These are phyloP conservation scores for Paramecium primaurelia DNA, from an alignment of 73 alveolate species.

Conservation along the genomic window DNA sequence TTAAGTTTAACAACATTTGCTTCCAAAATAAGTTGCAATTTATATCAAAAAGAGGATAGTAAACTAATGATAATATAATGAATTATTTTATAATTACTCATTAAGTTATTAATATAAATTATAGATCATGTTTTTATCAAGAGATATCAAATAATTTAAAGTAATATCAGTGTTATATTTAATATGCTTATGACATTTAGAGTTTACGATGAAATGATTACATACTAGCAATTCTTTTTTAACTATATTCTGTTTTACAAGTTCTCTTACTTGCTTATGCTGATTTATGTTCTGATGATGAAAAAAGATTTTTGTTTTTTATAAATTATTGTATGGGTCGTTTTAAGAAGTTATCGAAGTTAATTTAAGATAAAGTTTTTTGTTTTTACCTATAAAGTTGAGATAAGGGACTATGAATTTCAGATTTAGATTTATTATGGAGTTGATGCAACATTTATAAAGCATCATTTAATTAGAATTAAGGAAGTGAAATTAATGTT, in stretches of 20 bases:
- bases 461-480: neutral
- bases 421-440: neutral
- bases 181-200: neutral
- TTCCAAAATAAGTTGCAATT: neutral
- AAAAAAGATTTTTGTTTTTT: neutral
- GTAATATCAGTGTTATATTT: neutral
- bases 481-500: neutral
- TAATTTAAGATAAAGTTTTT: neutral
- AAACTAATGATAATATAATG: no score
- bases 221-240: neutral
- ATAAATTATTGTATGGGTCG: neutral
- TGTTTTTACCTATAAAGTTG: neutral
- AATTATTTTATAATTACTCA: no score
- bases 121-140: no score
- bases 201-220: neutral
- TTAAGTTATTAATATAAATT: no score
- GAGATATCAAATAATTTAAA: neutral
- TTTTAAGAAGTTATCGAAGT: neutral
- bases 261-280: neutral
- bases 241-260: neutral
- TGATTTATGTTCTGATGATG: neutral
- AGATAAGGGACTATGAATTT: neutral
- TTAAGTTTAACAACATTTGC: no score
- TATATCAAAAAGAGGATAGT: no score
- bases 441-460: neutral